Base-by-base conservation (phyloP, 2,329 filamentous ascomycete genomes). In the Knoxdaviesia capensis region DNA sequence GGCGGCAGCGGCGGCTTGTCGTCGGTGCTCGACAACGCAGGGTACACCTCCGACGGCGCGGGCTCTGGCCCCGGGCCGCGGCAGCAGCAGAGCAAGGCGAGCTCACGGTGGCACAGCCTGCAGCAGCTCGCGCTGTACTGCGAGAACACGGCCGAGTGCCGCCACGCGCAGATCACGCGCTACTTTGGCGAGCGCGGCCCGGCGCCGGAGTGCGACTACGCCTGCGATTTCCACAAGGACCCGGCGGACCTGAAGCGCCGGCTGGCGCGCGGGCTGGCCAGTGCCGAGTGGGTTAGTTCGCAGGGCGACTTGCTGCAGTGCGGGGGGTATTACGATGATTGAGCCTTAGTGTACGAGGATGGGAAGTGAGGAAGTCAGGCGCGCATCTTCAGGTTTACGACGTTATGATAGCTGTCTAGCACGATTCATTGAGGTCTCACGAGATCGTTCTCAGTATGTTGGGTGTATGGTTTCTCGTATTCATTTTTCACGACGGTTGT, bases 151-250 rank as follows among this genome's bases (percentile, higher is more conserved):
- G 65, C 63, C 7, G 61, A 62, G 7, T 96, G 88, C 53, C 70
- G 86, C 39, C 88, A 96, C 53, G 68, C 71, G 39, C 57, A 77
- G 29, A 84, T 93, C 43, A 77, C 74, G 48, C 67, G 68, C 40
- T 88, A 90, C 53, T 93, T 90, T 59, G 81, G 80, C 2, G 82
- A 88, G 54, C 20, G 20, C 20, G 56, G 55, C 10, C 53, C 60
- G 37, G 55, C 59, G 8, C 71, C 74, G 2, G 62, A 63, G 20
- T 87, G 81, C 51, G 74, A 84, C 49, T 81, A 71, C 60, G 81
- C 81, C 3, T 87, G 81, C 52, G 81, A 87, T 55, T 80, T 74
- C 62, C 81, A 84, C 54, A 86, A 85, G 57, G 77, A 86, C 52
- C 52, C 65, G 1, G 56, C 61, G 35, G 68, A 62, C 10, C 56